These are phyloP conservation scores for Thelephora ganbajun DNA, from an alignment of 768 basidiomycete species.

Conservation along the genomic window DNA sequence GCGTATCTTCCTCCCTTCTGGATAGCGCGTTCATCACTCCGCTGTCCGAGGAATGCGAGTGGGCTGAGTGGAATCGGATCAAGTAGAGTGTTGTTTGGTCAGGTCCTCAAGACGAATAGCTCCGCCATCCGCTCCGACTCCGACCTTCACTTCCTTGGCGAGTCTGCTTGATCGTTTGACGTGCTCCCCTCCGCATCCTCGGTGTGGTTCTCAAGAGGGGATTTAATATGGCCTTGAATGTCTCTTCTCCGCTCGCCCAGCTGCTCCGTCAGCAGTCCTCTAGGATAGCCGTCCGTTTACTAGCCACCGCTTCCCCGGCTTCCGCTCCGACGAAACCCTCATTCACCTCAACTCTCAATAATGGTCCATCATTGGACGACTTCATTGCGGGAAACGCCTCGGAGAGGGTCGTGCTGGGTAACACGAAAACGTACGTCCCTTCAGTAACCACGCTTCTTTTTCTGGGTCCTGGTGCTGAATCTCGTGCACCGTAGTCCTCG, in stretches of 20 bases:
- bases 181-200: no score
- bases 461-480: slow-evolving; percentile 1
- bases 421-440: slow-evolving; percentile 43
- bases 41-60: no score
- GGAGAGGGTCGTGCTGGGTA: slow-evolving; percentile 58
- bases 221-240: no score
- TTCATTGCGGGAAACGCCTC: slow-evolving; percentile 53
- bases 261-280: no score
- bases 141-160: no score
- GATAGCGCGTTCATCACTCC: slow-evolving; percentile 70
- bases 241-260: no score
- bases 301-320: slow-evolving; percentile 30
- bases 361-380: slow-evolving; percentile 68
- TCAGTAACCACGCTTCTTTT: neutral
- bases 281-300: slow-evolving; percentile 15
- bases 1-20: slow-evolving; percentile 75
- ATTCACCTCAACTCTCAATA: slow-evolving; percentile 40
- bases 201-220: no score
- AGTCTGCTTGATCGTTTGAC: no score
- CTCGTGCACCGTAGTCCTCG: slow-evolving; percentile 43
- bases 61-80: slow-evolving; percentile 2
- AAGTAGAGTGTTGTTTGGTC: neutral
- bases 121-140: neutral
- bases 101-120: neutral
- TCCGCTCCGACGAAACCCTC: slow-evolving; percentile 18